A percentile compares a stretch with the other conserved stretches of the same genome.
Conservation (phyloP, 83 land plant genomes). For the Picea engelmannii region DNA sequence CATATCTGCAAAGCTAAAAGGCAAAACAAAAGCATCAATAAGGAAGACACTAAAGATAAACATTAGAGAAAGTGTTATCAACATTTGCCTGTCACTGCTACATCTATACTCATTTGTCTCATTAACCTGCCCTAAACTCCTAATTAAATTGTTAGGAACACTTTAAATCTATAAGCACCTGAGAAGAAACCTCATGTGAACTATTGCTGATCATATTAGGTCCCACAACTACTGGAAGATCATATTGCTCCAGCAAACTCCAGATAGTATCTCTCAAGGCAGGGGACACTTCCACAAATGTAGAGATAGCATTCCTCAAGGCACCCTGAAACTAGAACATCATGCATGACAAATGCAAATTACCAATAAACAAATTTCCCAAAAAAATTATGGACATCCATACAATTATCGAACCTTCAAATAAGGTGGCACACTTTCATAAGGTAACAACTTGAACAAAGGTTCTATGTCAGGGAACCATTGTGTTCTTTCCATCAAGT, state of each 20-base stretch:
- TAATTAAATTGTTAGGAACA: neutral
- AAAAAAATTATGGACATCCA: neutral
- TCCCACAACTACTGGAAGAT: conserved; percentile 85
- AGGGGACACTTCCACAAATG: conserved; percentile 83
- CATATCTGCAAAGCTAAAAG: too few species aligned
- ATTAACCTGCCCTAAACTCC: neutral
- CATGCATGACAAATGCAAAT: neutral
- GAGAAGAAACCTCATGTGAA: conserved; percentile 53
- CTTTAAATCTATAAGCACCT: conserved; percentile 33
- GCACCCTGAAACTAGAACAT: conserved; percentile 65
- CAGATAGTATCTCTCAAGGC: conserved; percentile 77
- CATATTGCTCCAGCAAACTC: conserved; percentile 87
- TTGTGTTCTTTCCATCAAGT: conserved; percentile 73
- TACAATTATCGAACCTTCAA: conserved; percentile 61
- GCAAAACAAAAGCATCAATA: neutral
- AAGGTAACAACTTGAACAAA: conserved; percentile 91
- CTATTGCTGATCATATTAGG: conserved; percentile 31
- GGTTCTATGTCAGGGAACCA: conserved; percentile 99
- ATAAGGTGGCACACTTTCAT: conserved; percentile 97
- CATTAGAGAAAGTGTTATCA: neutral
- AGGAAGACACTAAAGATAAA: neutral
- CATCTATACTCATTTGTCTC: neutral
- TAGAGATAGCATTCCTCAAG: conserved; percentile 77
- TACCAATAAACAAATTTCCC: neutral
- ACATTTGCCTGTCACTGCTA: neutral